Percentiles rank a stretch among this genome's conserved stretches.
These are phyloP conservation scores for Bertia moriformis DNA, from an alignment of 2,329 filamentous ascomycete species.

Conservation along the genomic window DNA sequence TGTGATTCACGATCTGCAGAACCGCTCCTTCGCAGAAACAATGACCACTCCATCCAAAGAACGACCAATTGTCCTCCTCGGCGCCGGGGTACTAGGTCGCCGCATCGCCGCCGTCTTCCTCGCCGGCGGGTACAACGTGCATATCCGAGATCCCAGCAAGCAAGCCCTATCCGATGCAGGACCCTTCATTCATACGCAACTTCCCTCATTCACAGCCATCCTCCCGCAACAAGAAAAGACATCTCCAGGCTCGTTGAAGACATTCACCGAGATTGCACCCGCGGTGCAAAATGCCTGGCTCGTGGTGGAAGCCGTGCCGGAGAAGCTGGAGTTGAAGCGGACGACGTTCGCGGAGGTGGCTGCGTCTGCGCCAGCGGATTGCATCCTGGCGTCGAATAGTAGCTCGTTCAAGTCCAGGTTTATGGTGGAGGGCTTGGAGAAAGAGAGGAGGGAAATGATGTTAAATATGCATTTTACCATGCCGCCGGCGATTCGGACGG, in stretches of 20 bases:
- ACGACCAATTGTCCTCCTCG: slow-evolving; percentile 20
- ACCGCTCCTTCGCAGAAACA: too few relatives aligned
- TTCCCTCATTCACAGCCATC: slow-evolving; percentile 11
- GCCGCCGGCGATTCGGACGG: slow-evolving; percentile 26
- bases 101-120: slow-evolving; percentile 23
- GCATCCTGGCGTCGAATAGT: slow-evolving; percentile 32
- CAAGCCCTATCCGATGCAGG: slow-evolving; percentile 19
- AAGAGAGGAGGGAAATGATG: slow-evolving; percentile 17
- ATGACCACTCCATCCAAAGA: too few relatives aligned
- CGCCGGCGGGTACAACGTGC: slow-evolving; percentile 24
- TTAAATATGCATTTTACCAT: slow-evolving; percentile 37
- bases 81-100: slow-evolving; percentile 25
- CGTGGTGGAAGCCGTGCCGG: slow-evolving; percentile 36
- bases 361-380: slow-evolving; percentile 22
- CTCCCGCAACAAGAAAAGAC: slow-evolving; percentile 2
- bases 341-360: slow-evolving; percentile 30
- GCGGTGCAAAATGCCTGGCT: slow-evolving; percentile 32
- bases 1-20: too few relatives aligned
- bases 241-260: slow-evolving; percentile 11
- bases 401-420: slow-evolving; percentile 34
- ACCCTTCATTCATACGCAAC: slow-evolving; percentile 21
- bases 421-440: slow-evolving; percentile 26
- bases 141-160: slow-evolving; percentile 23
- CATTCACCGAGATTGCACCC: slow-evolving; percentile 18
- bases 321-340: slow-evolving; percentile 30